Evolutionary conservation across 345 rosid species (phyloP).

Genomic region (Draba incana): DNA sequence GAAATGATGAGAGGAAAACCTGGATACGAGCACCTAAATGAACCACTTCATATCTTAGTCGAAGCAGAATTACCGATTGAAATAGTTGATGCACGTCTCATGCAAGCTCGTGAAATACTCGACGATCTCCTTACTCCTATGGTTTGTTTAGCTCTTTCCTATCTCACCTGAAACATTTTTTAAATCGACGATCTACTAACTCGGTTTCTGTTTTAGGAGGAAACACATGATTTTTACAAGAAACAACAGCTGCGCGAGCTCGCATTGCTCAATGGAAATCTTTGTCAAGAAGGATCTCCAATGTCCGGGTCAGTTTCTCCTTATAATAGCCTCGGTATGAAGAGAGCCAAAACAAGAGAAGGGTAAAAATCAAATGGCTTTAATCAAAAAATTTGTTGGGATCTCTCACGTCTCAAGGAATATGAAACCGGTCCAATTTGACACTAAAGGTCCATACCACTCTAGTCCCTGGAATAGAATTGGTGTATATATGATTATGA

Average conservation of each 20-base stretch:
- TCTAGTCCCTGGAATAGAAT: conserved; percentile 23
- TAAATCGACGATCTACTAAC: not conserved
- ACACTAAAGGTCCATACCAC: conserved; percentile 5
- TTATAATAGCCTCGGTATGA: conserved; percentile 88
- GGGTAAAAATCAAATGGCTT: conserved; percentile 31
- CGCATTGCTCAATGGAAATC: conserved; percentile 89
- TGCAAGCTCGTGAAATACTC: conserved; percentile 94
- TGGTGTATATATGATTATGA: conserved; percentile 38
- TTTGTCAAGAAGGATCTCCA: conserved; percentile 90
- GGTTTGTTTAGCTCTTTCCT: conserved; percentile 47
- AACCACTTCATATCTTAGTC: conserved; percentile 90
- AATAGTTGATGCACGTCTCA: conserved; percentile 82
- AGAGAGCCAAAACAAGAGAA: conserved; percentile 96
- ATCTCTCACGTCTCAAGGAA: conserved; percentile 13
- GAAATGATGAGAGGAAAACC: conserved; percentile 96
- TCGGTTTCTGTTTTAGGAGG: conserved; percentile 57
- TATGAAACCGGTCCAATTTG: conserved; percentile 33
- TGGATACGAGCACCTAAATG: conserved; percentile 94
- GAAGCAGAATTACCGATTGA: conserved; percentile 96
- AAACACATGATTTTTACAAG: conserved; percentile 93
- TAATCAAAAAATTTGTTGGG: conserved; percentile 1
- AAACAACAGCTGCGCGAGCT: conserved; percentile 96
- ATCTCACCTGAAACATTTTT: not conserved
- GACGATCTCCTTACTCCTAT: conserved; percentile 90
- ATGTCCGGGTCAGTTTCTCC: conserved; percentile 96